Percentiles rank a stretch among this genome's conserved stretches.
These are phyloP conservation scores for Termitomyces sp. DNA, from an alignment of 768 basidiomycete species.

Conservation along the genomic window DNA sequence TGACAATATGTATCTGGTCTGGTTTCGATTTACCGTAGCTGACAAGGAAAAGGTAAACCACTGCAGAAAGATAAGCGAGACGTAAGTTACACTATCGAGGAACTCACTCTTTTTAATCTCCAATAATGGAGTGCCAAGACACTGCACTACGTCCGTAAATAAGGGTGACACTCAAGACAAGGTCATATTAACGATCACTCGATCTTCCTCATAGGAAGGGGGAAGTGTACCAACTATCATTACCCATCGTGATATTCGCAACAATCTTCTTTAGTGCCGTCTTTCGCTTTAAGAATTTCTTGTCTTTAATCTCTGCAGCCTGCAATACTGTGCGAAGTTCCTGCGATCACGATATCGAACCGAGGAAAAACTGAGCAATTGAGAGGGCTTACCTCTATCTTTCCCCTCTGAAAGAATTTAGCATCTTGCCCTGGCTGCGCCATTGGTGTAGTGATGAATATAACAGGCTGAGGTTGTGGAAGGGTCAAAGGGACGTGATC, in stretches of 20 bases:
- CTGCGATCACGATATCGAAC: constrained; percentile 27
- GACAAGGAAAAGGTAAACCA: constrained; percentile 97
- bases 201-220: constrained; percentile 14
- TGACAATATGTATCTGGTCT: constrained; percentile 88
- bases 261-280: constrained; percentile 95
- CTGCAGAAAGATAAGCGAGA: constrained; percentile 31
- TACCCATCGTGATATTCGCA: constrained; percentile 99
- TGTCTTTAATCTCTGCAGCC: constrained; percentile 92
- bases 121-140: constrained; percentile 88
- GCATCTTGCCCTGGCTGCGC: constrained; percentile 77
- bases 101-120: constrained; percentile 99
- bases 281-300: constrained; percentile 91
- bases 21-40: constrained; percentile 94
- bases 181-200: constrained; percentile 14
- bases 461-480: not conserved
- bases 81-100: not conserved
- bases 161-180: constrained; percentile 74
- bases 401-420: constrained; percentile 88
- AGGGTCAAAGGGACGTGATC: not conserved
- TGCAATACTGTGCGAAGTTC: constrained; percentile 91
- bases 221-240: constrained; percentile 75
- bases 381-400: constrained; percentile 67
- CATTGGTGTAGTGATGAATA: constrained; percentile 19
- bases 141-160: constrained; percentile 94
- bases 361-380: not conserved